Evolutionary conservation across 2,329 filamentous ascomycete genomes (phyloP).

Genomic region (Pseudocercospora musae): DNA sequence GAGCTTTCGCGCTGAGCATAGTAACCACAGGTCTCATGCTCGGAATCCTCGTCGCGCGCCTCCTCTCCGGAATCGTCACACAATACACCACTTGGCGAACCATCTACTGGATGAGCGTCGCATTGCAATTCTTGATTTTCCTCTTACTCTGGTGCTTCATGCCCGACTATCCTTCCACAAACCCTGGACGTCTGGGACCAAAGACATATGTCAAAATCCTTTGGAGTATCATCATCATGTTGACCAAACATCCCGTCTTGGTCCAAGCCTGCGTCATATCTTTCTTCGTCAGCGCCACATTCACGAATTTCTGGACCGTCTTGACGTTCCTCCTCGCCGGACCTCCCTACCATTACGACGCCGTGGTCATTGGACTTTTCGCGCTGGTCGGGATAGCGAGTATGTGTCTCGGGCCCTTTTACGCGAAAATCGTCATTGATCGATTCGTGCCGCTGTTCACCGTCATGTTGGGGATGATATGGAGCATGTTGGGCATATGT

Average conservation of each 20-base stretch:
- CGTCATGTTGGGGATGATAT: slow-evolving; percentile 59
- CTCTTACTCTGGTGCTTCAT: slow-evolving; percentile 66
- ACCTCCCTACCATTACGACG: slow-evolving; percentile 64
- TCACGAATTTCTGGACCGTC: slow-evolving; percentile 70
- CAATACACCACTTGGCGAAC: slow-evolving; percentile 72
- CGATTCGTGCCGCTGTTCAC: slow-evolving; percentile 65
- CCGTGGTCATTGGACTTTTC: slow-evolving; percentile 71
- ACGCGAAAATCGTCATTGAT: slow-evolving; percentile 68
- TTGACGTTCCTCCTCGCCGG: slow-evolving; percentile 74
- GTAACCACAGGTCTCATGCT: slow-evolving; percentile 73
- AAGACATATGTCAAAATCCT: slow-evolving; percentile 65
- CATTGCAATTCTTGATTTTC: slow-evolving; percentile 65
- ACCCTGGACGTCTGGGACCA: slow-evolving; percentile 49
- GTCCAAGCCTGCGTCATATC: slow-evolving; percentile 67
- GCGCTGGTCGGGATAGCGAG: slow-evolving; percentile 71
- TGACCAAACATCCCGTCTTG: slow-evolving; percentile 64
- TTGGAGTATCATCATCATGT: slow-evolving; percentile 61
- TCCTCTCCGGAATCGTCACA: slow-evolving; percentile 71
- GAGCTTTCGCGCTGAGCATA: slow-evolving; percentile 68
- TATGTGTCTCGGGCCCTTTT: slow-evolving; percentile 66
- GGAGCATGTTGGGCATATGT: slow-evolving; percentile 59
- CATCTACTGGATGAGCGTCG: slow-evolving; percentile 76
- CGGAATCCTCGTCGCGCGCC: slow-evolving; percentile 70
- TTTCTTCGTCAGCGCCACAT: slow-evolving; percentile 60
- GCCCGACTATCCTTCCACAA: slow-evolving; percentile 77